Evolutionary conservation across 2,329 filamentous ascomycete species (phyloP).

Genomic region (Parastagonospora avenae): DNA sequence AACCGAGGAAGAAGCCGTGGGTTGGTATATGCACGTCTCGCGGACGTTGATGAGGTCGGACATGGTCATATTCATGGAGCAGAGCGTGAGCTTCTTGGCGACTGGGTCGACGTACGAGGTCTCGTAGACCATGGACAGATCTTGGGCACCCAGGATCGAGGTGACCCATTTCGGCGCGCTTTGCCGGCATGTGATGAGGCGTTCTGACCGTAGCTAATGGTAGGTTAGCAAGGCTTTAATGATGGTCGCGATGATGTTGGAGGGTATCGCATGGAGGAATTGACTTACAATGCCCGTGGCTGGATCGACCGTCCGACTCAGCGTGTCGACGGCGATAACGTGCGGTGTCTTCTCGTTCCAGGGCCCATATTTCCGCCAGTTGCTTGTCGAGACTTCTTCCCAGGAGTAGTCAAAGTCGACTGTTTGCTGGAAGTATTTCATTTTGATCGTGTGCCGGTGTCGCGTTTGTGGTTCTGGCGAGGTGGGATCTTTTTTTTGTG

Average conservation of each 20-base stretch:
- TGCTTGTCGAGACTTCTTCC: slow-evolving; percentile 96
- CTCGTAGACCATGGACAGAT: slow-evolving; percentile 90
- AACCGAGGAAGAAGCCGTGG: slow-evolving; percentile 54
- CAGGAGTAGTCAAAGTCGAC: slow-evolving; percentile 97
- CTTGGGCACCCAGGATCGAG: slow-evolving; percentile 76
- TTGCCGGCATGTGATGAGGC: slow-evolving; percentile 67
- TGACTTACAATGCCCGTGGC: slow-evolving; percentile 68
- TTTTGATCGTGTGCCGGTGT: slow-evolving; percentile 48
- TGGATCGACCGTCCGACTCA: slow-evolving; percentile 72
- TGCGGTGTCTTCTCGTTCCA: slow-evolving; percentile 99
- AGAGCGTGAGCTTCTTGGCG: slow-evolving; percentile 90
- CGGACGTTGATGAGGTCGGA: slow-evolving; percentile 88
- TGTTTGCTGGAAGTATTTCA: slow-evolving; percentile 94
- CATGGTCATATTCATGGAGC: slow-evolving; percentile 92
- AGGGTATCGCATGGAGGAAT: slow-evolving; percentile 11
- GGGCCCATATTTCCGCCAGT: slow-evolving; percentile 98
- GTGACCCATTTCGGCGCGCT: slow-evolving; percentile 80
- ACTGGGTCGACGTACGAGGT: slow-evolving; percentile 89
- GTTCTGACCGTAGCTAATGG: slow-evolving; percentile 69
- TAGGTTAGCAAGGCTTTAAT: slow-evolving; percentile 13
- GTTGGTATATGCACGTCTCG: slow-evolving; percentile 88
- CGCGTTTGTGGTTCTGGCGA: slow-evolving; percentile 2
- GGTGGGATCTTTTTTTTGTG: background rate
- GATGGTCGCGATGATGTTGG: background rate
- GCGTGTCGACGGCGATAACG: slow-evolving; percentile 92